phyloP scores from a whole-genome alignment of 2,329 filamentous ascomycete genomes.

The Huntiella bhutanensis region DNA sequence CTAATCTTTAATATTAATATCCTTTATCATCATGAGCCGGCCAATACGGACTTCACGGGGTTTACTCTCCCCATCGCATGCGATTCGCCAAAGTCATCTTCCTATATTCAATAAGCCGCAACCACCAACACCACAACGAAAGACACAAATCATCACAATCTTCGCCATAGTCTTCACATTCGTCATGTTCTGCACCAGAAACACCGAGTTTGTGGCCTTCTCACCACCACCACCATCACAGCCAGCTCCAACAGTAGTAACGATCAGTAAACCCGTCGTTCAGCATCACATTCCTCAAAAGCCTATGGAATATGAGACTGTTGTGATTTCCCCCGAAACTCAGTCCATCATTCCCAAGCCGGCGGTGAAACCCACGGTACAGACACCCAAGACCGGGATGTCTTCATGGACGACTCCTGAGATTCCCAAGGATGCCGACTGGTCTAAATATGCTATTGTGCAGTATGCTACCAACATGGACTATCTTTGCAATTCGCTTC shows the following conservation, averaged over 20 bases:
- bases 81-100: too few species aligned
- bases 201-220: background rate
- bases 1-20: too few species aligned
- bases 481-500: constrained; percentile 31
- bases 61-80: too few species aligned
- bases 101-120: too few species aligned
- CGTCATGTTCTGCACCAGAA: background rate
- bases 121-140: too few species aligned
- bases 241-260: background rate
- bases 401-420: constrained; percentile 2
- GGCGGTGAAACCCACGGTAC: background rate
- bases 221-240: constrained; percentile 1
- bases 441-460: constrained; percentile 27
- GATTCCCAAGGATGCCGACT: constrained; percentile 18
- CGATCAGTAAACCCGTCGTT: background rate
- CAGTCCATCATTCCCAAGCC: background rate
- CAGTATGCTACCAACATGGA: constrained; percentile 30
- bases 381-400: background rate
- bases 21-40: too few species aligned
- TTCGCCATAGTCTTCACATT: background rate
- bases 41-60: too few species aligned
- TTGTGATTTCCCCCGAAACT: constrained; percentile 1
- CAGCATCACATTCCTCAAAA: background rate
- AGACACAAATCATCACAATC: too few species aligned
- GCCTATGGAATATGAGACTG: background rate